Conservation (phyloP, 2,329 filamentous ascomycete species). For the Diplodia mutila region DNA sequence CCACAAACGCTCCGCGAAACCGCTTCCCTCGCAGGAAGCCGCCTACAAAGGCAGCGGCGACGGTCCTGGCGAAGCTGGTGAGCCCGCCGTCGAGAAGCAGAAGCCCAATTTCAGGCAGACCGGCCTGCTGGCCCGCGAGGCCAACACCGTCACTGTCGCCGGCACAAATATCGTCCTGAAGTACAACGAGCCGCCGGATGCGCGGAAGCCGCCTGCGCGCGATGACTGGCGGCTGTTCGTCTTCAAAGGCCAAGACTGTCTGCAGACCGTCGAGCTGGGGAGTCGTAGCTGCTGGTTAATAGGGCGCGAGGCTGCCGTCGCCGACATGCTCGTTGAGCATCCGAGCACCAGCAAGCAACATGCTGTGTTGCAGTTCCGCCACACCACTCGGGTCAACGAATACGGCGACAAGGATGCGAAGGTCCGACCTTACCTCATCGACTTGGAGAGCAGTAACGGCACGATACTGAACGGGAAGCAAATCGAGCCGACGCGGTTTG, state of each 20-base stretch:
- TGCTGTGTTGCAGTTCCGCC: slow-evolving; percentile 90
- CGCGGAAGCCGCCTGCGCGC: slow-evolving; percentile 78
- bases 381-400: slow-evolving; percentile 81
- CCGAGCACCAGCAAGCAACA: slow-evolving; percentile 95
- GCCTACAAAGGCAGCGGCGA: slow-evolving; percentile 43
- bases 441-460: slow-evolving; percentile 91
- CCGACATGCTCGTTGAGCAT: slow-evolving; percentile 83
- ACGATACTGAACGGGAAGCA: slow-evolving; percentile 78
- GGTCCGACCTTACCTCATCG: slow-evolving; percentile 80
- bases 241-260: slow-evolving; percentile 80
- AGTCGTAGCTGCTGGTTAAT: slow-evolving; percentile 87
- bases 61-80: slow-evolving; percentile 28
- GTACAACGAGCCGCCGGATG: slow-evolving; percentile 94
- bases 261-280: slow-evolving; percentile 80
- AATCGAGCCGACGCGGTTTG: slow-evolving; percentile 75
- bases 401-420: slow-evolving; percentile 79
- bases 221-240: slow-evolving; percentile 89
- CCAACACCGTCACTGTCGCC: slow-evolving; percentile 78
- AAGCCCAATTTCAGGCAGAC: slow-evolving; percentile 85
- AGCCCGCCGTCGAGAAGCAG: slow-evolving; percentile 65
- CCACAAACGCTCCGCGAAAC: slow-evolving; percentile 47
- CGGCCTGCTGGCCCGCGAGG: slow-evolving; percentile 82
- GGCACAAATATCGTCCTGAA: slow-evolving; percentile 82
- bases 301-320: slow-evolving; percentile 77
- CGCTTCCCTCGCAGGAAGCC: slow-evolving; percentile 52